These are phyloP conservation scores for Hyphopichia khmerensis DNA, from an alignment of 1,139 yeast species.

Conservation along the genomic window DNA sequence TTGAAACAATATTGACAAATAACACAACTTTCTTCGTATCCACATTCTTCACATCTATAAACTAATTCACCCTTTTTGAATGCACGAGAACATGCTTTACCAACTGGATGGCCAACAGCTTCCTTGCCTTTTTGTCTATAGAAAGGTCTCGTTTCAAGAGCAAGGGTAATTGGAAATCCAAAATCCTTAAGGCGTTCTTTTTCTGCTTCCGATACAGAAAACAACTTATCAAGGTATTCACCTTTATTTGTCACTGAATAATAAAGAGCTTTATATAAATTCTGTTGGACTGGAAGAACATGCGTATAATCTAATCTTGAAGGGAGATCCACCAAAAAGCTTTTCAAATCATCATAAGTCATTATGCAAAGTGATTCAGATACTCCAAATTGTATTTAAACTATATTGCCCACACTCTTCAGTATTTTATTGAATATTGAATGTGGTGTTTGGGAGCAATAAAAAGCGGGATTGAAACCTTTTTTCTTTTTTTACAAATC, in stretches of 20 bases:
- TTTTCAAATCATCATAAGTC: conserved; percentile 20
- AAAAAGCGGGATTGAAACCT: too few species aligned
- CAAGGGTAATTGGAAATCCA: conserved; percentile 10
- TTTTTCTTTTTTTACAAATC: too few species aligned
- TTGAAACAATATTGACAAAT: conserved; percentile 70
- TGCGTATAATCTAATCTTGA: conserved; percentile 15
- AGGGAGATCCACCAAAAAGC: conserved; percentile 31
- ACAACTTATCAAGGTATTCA: conserved; percentile 19
- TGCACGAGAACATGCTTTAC: conserved; percentile 60
- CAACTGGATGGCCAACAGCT: conserved; percentile 24
- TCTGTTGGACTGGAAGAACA: conserved; percentile 13
- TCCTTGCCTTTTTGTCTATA: conserved; percentile 9
- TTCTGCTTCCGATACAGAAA: conserved; percentile 25
- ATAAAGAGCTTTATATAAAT: conserved; percentile 27
- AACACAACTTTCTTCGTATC: conserved; percentile 73
- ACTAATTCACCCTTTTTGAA: conserved; percentile 62
- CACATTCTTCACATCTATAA: conserved; percentile 65
- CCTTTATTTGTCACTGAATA: conserved; percentile 35
- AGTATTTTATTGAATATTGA: too few species aligned
- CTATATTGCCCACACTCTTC: too few species aligned
- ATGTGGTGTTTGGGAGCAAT: too few species aligned
- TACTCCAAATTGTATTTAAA: too few species aligned
- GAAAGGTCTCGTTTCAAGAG: conserved; percentile 11
- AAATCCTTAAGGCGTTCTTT: conserved; percentile 13
- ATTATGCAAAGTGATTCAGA: too few species aligned